Evolutionary conservation across 352 stramenopile genomes (phyloP), one percentile per base, ranked within the genome.

Genomic region (Phytophthora foliorum): DNA sequence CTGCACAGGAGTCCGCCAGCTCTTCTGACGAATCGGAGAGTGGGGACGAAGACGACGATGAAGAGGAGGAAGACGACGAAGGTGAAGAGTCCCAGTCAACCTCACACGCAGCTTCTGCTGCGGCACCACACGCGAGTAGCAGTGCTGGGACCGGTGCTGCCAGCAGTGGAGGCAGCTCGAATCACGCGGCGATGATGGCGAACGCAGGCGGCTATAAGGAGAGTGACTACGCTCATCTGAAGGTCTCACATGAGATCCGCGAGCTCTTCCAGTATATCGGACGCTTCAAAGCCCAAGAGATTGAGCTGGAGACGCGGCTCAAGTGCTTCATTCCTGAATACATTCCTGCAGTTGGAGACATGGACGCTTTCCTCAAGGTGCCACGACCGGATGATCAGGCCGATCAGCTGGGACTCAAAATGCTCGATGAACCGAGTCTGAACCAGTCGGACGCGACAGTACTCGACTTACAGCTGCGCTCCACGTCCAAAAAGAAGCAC

Each of bases 241-340:
- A 98, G 63, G 91, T 98, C 17, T 94, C 90, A 2, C 81, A 83
- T 41, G 93, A 98, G 51, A 88, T 98, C 44, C 81, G 88, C 11
- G 92, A 98, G 62, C 69, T 98, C 1, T 98, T 98, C 72, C 82
- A 98, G 74, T 98, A 98, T 81, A 98, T 98, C 55, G 88, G 89
- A 6, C 82, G 90, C 21, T 99, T 99, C 80, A 98, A 98, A 70
- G 88, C 95, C 3, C 93, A 98, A 59, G 94, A 99, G 48, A 92
- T 98, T 42, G 95, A 99, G 54, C 80, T 99, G 36, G 93, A 98
- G 67, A 98, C 97, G 34, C 86, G 88, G 29, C 86, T 99, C 48
- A 98, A 98, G 75, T 98, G 94, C 67, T 99, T 99, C 72, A 93
- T 99, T 34, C 97, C 97, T 5, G 93, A 98, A 65, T 99, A 97